Base-by-base conservation (phyloP, 2,329 filamentous ascomycete genomes). In the Colletotrichum costaricense region DNA sequence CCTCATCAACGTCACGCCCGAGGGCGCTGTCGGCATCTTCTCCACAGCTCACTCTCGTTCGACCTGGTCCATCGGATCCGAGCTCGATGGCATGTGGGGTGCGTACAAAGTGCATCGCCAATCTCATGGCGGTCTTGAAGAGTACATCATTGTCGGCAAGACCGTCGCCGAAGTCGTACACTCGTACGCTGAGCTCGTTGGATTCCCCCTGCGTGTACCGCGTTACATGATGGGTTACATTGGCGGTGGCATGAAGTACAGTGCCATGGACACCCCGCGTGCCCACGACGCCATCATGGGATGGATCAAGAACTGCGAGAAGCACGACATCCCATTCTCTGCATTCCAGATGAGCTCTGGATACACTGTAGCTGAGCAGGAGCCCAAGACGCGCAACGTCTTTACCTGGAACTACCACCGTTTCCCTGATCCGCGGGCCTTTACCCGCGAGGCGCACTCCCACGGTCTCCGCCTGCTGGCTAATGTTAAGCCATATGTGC, bases 81-180 rank as follows among this genome's bases (percentile, higher is more conserved):
- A 94, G 80, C 92, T 94, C 81, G 93, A 95, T 78, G 92, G 93
- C 33, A 88, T 94, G 82, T 94, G 92, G 92, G 93, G 93, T 0
- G 89, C 88, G 70, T 94, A 91, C 87, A 94, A 94, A 79, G 91
- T 93, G 24, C 93, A 93, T 77, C 88, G 92, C 8, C 93, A 94
- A 80, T 91, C 93, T 73, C 88, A 92, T 75, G 93, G 93, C 26
- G 93, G 93, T 0, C 84, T 94, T 0, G 93, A 94, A 78, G 89
- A 94, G 81, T 94, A 94, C 76, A 84, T 91, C 26, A 89, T 94
- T 60, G 86, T 93, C 1, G 93, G 92, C 14, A 87, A 87, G 76
- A 94, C 91, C 0, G 82, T 94, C 4, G 87, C 89, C 72, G 92
- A 94, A 2, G 88, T 94, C 1, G 90, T 94, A 0, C 85, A 83